Percentiles rank a stretch among this genome's conserved stretches.
Evolutionary conservation across 305 asterid species (phyloP).

Genomic region (Fraxinus albicans): DNA sequence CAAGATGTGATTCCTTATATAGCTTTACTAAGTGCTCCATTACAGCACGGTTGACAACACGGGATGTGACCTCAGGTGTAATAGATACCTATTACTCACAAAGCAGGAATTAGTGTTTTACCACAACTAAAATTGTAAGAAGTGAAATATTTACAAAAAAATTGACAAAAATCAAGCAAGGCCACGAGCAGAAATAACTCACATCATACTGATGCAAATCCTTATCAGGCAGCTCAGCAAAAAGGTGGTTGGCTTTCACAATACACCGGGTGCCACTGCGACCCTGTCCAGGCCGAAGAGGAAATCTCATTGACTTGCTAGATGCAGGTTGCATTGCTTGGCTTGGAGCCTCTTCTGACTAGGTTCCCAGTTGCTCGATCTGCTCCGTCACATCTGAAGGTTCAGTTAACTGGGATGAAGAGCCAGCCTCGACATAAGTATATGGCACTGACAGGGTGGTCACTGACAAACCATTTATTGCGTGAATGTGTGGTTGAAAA

Average conservation of each 20-base stretch:
- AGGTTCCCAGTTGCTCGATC: constrained; percentile 46
- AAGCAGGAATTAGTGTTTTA: constrained; percentile 4
- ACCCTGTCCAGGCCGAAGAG: constrained; percentile 87
- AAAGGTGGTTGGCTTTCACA: constrained; percentile 90
- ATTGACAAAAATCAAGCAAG: neutral
- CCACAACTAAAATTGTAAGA: neutral
- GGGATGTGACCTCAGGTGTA: constrained; percentile 74
- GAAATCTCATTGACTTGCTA: constrained; percentile 80
- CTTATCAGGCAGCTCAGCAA: constrained; percentile 82
- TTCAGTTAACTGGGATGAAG: constrained; percentile 54
- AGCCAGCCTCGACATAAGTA: constrained; percentile 54
- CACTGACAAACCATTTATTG: neutral
- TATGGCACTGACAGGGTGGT: constrained; percentile 38
- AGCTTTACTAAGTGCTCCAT: constrained; percentile 67
- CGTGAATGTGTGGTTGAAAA: too few species aligned
- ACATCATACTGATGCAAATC: constrained; percentile 96
- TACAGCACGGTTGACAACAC: constrained; percentile 89
- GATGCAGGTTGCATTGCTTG: constrained; percentile 68
- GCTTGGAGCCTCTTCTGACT: constrained; percentile 47
- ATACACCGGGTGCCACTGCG: constrained; percentile 52
- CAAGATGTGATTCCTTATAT: constrained; percentile 75
- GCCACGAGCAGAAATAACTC: constrained; percentile 25
- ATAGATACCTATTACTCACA: constrained; percentile 59
- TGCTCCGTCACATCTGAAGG: constrained; percentile 36
- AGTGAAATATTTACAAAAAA: neutral